Base-by-base conservation (phyloP, 2,329 filamentous ascomycete species). In the Alternaria arbusti region DNA sequence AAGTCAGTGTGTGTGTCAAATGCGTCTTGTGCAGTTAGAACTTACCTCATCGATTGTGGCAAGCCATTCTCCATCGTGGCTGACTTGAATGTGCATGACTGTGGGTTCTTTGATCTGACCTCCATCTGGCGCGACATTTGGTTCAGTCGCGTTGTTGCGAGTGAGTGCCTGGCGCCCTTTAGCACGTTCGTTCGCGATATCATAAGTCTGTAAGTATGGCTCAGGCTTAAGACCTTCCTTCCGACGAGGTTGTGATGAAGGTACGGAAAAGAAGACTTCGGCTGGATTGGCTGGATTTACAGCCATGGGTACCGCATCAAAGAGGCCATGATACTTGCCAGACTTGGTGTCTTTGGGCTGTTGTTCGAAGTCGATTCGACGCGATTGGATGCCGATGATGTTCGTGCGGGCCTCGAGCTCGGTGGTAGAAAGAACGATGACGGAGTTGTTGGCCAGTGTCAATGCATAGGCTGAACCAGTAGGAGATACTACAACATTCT, bases 381-480 rank as follows among this genome's bases (percentile, higher is more conserved):
- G 70, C 30, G 84, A 80, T 78, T 97, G 94, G 45, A 98, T 87
- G 1, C 95, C 94, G 20, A 92, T 90, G 62, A 97, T 88, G 73
- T 94, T 96, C 17, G 92, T 88, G 15, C 90, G 93, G 5, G 96
- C 93, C 75, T 91, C 89, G 78, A 98, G 85, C 79, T 98, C 94
- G 12, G 93, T 89, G 4, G 96, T 97, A 3, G 95, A 97, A 15
- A 99, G 80, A 7, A 97, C 85, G 86, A 98, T 95, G 58, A 91
- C 85, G 2, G 94, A 97, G 80, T 99, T 99, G 79, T 98, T 95
- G 26, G 94, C 92, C 54, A 98, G 85, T 69, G 94, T 91, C 23
- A 98, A 79, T 5, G 89, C 91, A 74, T 98, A 99, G 0, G 91
- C 90, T 43, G 92, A 88, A 6, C 96, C 95, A 17, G 84, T 85